Conservation (phyloP, 305 asterid genomes). For the Fraxinus nigra region DNA sequence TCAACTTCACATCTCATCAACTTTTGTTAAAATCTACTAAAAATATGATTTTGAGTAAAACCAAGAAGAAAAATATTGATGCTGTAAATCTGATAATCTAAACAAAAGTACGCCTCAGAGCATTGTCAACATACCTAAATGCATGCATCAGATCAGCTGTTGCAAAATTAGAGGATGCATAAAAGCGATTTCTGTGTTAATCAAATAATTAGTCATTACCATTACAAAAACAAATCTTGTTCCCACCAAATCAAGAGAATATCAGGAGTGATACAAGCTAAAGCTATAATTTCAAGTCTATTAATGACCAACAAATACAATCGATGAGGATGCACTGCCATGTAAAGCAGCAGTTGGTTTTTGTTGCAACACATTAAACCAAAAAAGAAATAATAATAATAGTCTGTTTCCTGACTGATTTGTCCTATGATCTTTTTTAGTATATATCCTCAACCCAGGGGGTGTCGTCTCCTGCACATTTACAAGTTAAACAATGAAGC, state of each 20-base stretch:
- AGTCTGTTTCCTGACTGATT: conserved; percentile 30
- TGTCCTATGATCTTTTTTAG: conserved; percentile 29
- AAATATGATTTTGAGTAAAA: too few relatives aligned
- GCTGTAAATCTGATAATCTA: neutral
- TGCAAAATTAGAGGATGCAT: neutral
- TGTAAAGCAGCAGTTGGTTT: conserved; percentile 25
- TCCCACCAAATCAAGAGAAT: conserved; percentile 1
- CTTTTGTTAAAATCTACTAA: too few relatives aligned
- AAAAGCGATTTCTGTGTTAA: neutral
- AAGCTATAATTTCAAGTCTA: conserved; percentile 19
- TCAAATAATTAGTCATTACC: neutral
- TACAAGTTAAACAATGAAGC: conserved; percentile 6
- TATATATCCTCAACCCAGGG: conserved; percentile 46
- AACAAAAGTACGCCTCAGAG: neutral
- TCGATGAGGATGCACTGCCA: conserved; percentile 22
- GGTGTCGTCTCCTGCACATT: conserved; percentile 69
- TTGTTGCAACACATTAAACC: conserved; percentile 26
- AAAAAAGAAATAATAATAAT: conserved; percentile 20
- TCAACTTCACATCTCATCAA: too few relatives aligned
- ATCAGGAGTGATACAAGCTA: conserved; percentile 15
- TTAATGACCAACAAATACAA: conserved; percentile 15
- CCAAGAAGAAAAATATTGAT: neutral
- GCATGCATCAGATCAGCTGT: neutral
- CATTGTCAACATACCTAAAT: neutral
- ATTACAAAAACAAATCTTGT: neutral